Evolutionary conservation across 257 asterid genomes (phyloP), one percentile per base, ranked within the genome.

Genomic region (Henckelia pumila): DNA sequence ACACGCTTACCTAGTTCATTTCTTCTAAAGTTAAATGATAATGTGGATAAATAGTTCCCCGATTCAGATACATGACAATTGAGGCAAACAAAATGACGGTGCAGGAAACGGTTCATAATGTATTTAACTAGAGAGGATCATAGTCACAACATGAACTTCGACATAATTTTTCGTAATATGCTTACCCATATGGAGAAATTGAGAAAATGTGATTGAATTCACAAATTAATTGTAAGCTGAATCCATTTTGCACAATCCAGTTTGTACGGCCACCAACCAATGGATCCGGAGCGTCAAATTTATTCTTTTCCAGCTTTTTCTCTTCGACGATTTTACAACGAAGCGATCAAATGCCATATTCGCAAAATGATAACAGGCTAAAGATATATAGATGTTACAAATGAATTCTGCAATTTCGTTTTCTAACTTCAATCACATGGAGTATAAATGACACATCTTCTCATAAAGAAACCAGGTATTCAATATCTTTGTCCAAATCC

Each of bases 371-470:
- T 35, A 35, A 10, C 47, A 35, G 0, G 16, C 37, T 32, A 32
- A 32, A 32, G 47, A n/a, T n/a, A 35, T 35, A 35, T 8, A 35
- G 16, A 35, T 35, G 8, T 35, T 35, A 35, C 47, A 35, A 35
- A 35, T 35, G 47, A 35, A 35, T 35, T 35, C 16, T 35, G 47
- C 47, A 35, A 35, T 35, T 10, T 35, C 16, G 16, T 35, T 0
- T 35, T 10, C 47, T 35, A n/a, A 63, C 59, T 57, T 52, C 68
- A 64, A 44, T 35, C 6, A 53, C 65, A 32, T 17, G 35, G 23
- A 33, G 5, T 5, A 32, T 8, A 9, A 33, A 52, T 35, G 47
- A 3, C 47, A 35, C 10, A 14, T 35, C 10, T 3, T 10, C 47
- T 8, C 6, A 32, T 2, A 35, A 35, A 16, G 47, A 35, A 35